Percentiles rank a stretch among this genome's conserved stretches.
Conservation (phyloP, 2,329 filamentous ascomycete species). For the Claviceps capensis region DNA sequence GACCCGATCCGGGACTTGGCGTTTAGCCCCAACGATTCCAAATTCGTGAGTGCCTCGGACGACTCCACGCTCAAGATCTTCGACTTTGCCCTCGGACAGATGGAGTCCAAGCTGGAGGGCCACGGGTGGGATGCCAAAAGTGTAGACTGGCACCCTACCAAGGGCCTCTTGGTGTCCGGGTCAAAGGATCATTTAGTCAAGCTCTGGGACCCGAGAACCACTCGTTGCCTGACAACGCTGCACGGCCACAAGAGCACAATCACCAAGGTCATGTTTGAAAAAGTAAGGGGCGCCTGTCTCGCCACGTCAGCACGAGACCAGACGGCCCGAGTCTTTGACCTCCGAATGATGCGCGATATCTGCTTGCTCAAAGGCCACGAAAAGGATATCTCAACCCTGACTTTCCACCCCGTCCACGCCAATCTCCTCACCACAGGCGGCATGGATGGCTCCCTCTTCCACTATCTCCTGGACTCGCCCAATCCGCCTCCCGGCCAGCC, state of each 20-base stretch:
- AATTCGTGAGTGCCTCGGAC: constrained; percentile 92
- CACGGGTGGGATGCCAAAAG: constrained; percentile 97
- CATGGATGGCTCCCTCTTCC: constrained; percentile 76
- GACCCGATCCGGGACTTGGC: constrained; percentile 85
- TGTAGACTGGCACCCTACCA: constrained; percentile 94
- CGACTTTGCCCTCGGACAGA: constrained; percentile 77
- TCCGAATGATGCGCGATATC: constrained; percentile 97
- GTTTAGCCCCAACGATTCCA: constrained; percentile 86
- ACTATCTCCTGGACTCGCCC: constrained; percentile 92
- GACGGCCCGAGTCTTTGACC: constrained; percentile 83
- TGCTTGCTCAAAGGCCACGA: constrained; percentile 87
- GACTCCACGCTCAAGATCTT: constrained; percentile 91
- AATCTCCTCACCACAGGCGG: constrained; percentile 84
- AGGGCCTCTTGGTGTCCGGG: constrained; percentile 85
- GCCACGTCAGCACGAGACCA: constrained; percentile 90
- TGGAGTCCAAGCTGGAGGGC: constrained; percentile 75
- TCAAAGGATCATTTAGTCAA: constrained; percentile 97
- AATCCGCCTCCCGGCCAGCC: constrained; percentile 66
- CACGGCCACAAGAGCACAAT: constrained; percentile 97
- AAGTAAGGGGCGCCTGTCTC: constrained; percentile 67
- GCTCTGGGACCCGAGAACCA: constrained; percentile 91
- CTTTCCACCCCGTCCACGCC: constrained; percentile 88
- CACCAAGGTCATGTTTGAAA: constrained; percentile 83
- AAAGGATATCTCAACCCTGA: constrained; percentile 83
- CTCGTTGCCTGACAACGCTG: constrained; percentile 80